Conservation (phyloP, 169 alveolate genomes). For the Sarcocystis neurona region DNA sequence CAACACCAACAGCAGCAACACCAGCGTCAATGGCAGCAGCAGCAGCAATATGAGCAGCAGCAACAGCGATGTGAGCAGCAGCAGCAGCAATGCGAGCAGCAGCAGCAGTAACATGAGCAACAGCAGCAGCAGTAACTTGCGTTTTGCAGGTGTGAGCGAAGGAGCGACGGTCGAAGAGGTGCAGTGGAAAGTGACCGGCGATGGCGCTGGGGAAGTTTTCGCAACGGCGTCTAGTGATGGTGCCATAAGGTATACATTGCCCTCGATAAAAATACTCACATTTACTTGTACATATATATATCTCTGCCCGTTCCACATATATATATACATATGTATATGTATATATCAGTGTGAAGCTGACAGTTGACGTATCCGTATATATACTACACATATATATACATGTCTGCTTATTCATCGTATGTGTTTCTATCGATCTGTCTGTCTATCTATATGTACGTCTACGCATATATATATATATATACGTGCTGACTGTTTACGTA, state of each 20-base stretch:
- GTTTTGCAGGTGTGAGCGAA: neutral
- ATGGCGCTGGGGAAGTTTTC: conserved; percentile 61
- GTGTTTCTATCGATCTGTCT: neutral
- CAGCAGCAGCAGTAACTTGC: neutral
- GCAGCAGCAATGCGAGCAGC: neutral
- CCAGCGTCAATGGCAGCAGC: neutral
- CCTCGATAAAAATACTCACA: no score
- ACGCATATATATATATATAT: neutral
- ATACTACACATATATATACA: neutral
- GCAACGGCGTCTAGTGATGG: conserved; percentile 54
- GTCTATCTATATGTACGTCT: neutral
- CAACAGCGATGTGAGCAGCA: no score
- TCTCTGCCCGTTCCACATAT: neutral
- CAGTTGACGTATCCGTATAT: no score
- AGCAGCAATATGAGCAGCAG: no score
- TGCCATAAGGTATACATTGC: neutral
- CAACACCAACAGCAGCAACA: neutral
- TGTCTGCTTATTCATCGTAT: neutral
- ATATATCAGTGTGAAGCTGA: no score
- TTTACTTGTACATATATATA: no score
- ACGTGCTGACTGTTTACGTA: neutral
- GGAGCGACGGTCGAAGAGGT: conserved; percentile 38
- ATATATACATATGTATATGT: neutral
- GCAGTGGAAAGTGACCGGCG: conserved; percentile 55
- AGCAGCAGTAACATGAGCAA: neutral